These are phyloP conservation scores for Pisolithus thermaeus DNA, from an alignment of 1,284 basidiomycete genomes.

Conservation along the genomic window DNA sequence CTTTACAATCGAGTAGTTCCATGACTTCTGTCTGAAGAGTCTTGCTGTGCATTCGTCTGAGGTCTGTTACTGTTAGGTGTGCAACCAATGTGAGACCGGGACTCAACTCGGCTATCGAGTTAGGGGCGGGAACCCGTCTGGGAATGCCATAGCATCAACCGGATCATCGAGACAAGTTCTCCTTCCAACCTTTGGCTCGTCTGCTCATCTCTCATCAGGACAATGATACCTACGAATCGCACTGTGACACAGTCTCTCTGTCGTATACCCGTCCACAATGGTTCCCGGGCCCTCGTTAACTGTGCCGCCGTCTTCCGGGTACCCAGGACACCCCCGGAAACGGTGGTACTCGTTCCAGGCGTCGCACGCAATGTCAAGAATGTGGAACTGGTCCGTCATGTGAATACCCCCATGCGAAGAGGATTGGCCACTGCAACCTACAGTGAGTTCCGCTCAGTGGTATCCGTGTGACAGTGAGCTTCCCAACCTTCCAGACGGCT, in stretches of 20 bases:
- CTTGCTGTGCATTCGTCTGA: too few species aligned
- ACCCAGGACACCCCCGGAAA: conserved; percentile 5
- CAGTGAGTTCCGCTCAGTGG: conserved; percentile 12
- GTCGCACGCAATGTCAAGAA: neutral
- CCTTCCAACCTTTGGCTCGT: too few species aligned
- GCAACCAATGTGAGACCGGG: too few species aligned
- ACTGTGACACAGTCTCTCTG: conserved; percentile 18
- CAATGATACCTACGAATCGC: conserved; percentile 30
- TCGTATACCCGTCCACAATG: conserved; percentile 13
- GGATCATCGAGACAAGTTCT: too few species aligned
- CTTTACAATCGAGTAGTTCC: too few species aligned
- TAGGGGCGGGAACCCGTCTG: too few species aligned
- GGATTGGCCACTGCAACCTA: conserved; percentile 12
- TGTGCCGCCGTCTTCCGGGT: conserved; percentile 1
- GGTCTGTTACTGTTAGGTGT: too few species aligned
- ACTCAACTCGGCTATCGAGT: too few species aligned
- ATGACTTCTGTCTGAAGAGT: too few species aligned
- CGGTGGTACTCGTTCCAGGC: conserved; percentile 5
- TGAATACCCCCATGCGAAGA: conserved; percentile 2
- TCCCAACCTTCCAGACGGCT: conserved; percentile 1
- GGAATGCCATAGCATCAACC: too few species aligned
- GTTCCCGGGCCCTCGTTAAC: conserved; percentile 5
- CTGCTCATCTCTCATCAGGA: too few species aligned
- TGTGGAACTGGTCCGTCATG: neutral
- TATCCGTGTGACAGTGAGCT: neutral